phyloP scores from a whole-genome alignment of 2,329 filamentous ascomycete species.

The Aspergillus pseudonomiae region DNA sequence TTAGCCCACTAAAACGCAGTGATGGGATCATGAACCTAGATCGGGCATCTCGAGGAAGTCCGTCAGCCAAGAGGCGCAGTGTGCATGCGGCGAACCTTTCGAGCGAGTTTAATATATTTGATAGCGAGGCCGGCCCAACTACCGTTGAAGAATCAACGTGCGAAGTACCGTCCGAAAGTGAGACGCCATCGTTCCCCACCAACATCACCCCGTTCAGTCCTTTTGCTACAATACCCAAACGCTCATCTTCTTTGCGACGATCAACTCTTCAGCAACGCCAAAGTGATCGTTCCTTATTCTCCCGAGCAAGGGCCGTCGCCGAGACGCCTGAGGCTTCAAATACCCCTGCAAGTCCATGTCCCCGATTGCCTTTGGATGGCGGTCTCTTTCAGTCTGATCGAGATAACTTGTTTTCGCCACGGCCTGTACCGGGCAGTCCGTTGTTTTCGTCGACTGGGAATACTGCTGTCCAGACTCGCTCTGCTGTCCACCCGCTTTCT shows the following conservation, averaged over 20 bases:
- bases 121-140: constrained; percentile 44
- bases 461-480: constrained; percentile 45
- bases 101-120: constrained; percentile 75
- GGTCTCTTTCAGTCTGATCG: constrained; percentile 65
- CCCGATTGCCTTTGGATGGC: constrained; percentile 78
- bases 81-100: constrained; percentile 72
- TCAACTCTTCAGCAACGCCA: constrained; percentile 87
- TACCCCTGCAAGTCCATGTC: constrained; percentile 60
- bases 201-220: constrained; percentile 47
- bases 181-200: constrained; percentile 29
- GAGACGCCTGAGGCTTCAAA: constrained; percentile 56
- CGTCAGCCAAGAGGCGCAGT: constrained; percentile 88
- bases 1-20: constrained; percentile 87
- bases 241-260: constrained; percentile 77
- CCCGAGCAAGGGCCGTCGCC: constrained; percentile 37
- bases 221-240: constrained; percentile 63
- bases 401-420: constrained; percentile 68
- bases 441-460: constrained; percentile 36
- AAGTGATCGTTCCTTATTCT: constrained; percentile 64
- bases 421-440: constrained; percentile 57
- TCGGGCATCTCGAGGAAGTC: constrained; percentile 75
- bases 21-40: constrained; percentile 89
- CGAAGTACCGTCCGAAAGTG: constrained; percentile 31
- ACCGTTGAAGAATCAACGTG: constrained; percentile 32
- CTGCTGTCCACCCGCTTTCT: constrained; percentile 74